phyloP scores from a whole-genome alignment of 1,284 basidiomycete genomes.

The Trichosporon coremiiforme region DNA sequence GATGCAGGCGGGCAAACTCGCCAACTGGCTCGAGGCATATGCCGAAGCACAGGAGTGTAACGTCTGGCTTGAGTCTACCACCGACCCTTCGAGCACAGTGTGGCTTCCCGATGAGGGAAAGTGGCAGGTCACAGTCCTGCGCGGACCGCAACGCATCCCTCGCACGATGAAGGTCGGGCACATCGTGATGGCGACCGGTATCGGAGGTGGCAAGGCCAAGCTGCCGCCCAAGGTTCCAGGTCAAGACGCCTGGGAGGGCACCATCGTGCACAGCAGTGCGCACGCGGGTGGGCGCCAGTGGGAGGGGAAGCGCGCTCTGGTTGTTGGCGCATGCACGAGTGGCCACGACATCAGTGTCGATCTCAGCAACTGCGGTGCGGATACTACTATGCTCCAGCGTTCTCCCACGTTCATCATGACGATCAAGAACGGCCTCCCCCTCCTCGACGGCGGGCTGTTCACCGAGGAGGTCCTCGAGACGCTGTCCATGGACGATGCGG shows the following conservation, averaged over 20 bases:
- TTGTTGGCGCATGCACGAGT: constrained; percentile 66
- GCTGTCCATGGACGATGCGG: constrained; percentile 60
- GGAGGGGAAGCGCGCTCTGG: constrained; percentile 64
- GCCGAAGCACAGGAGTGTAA: constrained; percentile 67
- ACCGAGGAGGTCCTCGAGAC: constrained; percentile 34
- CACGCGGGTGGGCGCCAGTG: constrained; percentile 62
- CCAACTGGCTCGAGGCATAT: constrained; percentile 69
- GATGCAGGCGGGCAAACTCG: constrained; percentile 60
- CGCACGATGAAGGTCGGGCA: constrained; percentile 60
- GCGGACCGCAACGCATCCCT: constrained; percentile 39
- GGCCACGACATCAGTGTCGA: constrained; percentile 60
- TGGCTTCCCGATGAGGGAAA: constrained; percentile 60
- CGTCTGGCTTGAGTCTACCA: constrained; percentile 65
- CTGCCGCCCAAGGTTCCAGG: constrained; percentile 57
- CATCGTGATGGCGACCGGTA: constrained; percentile 64
- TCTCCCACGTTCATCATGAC: constrained; percentile 66
- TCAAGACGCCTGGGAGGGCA: constrained; percentile 63
- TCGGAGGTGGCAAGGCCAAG: constrained; percentile 63
- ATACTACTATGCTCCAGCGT: constrained; percentile 68
- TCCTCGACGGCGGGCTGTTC: constrained; percentile 59
- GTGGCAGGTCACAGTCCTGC: constrained; percentile 63
- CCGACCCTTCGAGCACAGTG: constrained; percentile 56
- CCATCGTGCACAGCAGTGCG: constrained; percentile 63
- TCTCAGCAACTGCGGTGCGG: constrained; percentile 59
- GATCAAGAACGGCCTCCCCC: constrained; percentile 58